These are phyloP conservation scores for Eleusine coracana DNA, from an alignment of 176 grass and related monocot species.

Conservation along the genomic window DNA sequence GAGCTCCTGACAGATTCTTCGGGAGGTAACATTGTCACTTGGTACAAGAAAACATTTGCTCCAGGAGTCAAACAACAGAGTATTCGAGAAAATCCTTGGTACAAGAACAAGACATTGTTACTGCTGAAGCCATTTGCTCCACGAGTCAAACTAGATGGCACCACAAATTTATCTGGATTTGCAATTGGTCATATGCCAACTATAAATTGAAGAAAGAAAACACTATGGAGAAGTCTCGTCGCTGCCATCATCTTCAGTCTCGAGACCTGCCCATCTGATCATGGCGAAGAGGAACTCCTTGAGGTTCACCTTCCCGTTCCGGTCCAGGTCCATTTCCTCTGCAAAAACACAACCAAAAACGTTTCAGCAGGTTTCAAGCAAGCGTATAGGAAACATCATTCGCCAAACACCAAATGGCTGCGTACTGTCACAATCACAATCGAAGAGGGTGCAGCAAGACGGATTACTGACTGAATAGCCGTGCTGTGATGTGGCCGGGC, in stretches of 20 bases:
- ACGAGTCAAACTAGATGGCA: neutral
- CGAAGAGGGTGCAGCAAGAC: neutral
- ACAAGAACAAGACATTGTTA: too few species aligned
- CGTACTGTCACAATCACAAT: neutral
- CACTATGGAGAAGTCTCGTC: constrained; percentile 27
- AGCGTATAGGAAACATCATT: neutral
- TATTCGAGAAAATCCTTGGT: too few species aligned
- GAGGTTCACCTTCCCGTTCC: constrained; percentile 67
- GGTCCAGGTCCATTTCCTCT: constrained; percentile 86
- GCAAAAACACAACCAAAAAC: constrained; percentile 7
- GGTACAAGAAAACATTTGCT: too few species aligned
- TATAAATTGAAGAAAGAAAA: neutral
- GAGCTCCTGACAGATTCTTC: too few species aligned
- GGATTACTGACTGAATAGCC: constrained; percentile 36
- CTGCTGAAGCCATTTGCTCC: neutral
- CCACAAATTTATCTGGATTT: neutral
- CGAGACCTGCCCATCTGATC: constrained; percentile 66
- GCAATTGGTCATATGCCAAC: neutral
- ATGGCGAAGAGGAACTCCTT: constrained; percentile 75
- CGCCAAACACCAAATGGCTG: neutral
- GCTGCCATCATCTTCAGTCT: constrained; percentile 47
- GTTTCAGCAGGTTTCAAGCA: neutral
- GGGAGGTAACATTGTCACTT: too few species aligned
- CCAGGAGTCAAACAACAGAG: too few species aligned
- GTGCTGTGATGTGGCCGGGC: constrained; percentile 44